phyloP scores from a whole-genome alignment of 192 early-diverging fungal genomes.

The Podila minutissima region DNA sequence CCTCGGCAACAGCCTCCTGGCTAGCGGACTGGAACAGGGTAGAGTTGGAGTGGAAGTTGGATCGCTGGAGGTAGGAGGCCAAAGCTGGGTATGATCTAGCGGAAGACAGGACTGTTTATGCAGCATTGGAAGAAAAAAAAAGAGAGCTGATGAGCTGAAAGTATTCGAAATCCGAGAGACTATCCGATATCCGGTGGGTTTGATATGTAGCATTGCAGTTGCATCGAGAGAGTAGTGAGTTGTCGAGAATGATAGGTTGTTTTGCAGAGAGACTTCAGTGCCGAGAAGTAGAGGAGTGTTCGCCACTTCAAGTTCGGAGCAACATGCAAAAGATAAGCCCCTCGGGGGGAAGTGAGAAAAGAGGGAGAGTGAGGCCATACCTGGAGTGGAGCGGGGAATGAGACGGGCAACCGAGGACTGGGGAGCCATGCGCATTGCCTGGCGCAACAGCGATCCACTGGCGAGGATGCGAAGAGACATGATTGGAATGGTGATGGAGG shows the following conservation, averaged over 20 bases:
- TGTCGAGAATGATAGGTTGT: too few relatives aligned
- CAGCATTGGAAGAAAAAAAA: not conserved
- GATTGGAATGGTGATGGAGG: not conserved
- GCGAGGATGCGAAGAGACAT: not conserved
- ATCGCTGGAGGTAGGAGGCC: constrained; percentile 28
- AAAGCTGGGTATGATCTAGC: constrained; percentile 33
- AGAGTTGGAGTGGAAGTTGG: constrained; percentile 27
- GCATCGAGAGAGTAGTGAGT: too few relatives aligned
- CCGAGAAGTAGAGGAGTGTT: not conserved
- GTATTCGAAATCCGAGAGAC: not conserved
- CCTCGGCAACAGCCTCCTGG: constrained; percentile 10
- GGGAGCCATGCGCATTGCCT: not conserved
- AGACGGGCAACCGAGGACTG: not conserved
- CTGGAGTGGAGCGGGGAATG: not conserved
- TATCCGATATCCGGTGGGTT: not conserved
- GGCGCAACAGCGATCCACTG: constrained; percentile 1
- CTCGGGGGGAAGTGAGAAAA: not conserved
- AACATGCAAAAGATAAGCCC: too few relatives aligned
- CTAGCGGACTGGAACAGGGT: constrained; percentile 13
- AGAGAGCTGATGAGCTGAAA: not conserved
- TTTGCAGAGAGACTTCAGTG: too few relatives aligned
- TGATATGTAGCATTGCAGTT: not conserved
- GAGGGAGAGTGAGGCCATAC: not conserved
- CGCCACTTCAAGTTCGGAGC: not conserved
- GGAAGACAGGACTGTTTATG: constrained; percentile 8